Evolutionary conservation across 176 grass and related monocot genomes (phyloP).

Genomic region (Microstegium vimineum): DNA sequence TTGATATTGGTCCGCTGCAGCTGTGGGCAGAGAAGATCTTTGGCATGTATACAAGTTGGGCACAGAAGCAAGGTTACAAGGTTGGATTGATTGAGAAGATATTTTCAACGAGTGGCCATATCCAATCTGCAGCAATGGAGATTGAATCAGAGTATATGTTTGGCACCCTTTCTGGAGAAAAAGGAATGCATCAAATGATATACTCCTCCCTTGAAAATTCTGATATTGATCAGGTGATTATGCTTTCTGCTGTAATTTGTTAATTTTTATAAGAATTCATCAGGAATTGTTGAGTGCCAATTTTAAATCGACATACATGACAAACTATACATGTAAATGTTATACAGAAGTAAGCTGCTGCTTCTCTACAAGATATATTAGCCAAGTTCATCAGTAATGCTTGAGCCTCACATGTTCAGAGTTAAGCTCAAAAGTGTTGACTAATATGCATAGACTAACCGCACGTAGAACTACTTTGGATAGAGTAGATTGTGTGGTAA

Average conservation of each 20-base stretch:
- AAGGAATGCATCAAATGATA: constrained; percentile 79
- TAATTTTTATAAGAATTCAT: background rate
- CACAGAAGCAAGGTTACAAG: constrained; percentile 67
- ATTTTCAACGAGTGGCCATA: constrained; percentile 37
- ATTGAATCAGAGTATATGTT: constrained; percentile 93
- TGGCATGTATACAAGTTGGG: constrained; percentile 81
- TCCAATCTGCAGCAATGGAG: constrained; percentile 47
- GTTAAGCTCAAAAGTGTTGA: background rate
- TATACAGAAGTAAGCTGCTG: background rate
- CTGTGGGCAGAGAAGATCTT: constrained; percentile 76
- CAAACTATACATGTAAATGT: background rate
- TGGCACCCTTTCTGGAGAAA: constrained; percentile 91
- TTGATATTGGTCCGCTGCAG: constrained; percentile 24
- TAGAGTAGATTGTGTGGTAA: background rate
- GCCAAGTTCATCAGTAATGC: background rate
- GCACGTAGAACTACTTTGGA: background rate
- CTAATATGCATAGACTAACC: background rate
- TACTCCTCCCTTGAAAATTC: constrained; percentile 37
- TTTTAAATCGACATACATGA: background rate
- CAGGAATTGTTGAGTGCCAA: background rate
- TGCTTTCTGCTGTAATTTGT: constrained; percentile 18
- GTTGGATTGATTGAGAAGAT: constrained; percentile 60
- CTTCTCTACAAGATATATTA: background rate
- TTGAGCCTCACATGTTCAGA: background rate
- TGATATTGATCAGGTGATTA: constrained; percentile 51